Base-by-base conservation (phyloP, 1,284 basidiomycete genomes). In the Fereydounia khargensis region DNA sequence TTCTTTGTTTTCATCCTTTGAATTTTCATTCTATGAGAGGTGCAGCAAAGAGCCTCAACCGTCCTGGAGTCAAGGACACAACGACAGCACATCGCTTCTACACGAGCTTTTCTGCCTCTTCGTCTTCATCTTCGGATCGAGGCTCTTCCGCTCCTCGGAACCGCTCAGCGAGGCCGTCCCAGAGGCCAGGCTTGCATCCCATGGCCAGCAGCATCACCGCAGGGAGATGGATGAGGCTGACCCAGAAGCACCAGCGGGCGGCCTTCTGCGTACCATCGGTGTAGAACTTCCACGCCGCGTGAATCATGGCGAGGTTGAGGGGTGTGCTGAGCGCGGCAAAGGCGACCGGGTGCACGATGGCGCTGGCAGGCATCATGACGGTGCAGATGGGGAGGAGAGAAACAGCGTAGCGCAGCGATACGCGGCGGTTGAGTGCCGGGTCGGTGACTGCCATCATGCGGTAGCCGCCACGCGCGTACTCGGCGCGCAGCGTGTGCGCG, bases 381-480 rank as follows among this genome's bases (percentile, higher is more conserved):
- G 89, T 78, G 0, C 95, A 95, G 39, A 90, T 81, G 27, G 94
- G 81, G n/a, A 89, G 73, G 35, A 95, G 81, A 14, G 90, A 80
- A 14, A 87, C 55, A 0, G 90, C 82, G 76, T 98, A 90, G 9
- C 95, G 83, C 17, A 97, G 79, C 17, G 87, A 83, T 32, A 97
- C 92, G 35, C 88, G 80, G 0, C 89, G 83, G 73, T 97, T 98
- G 65, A 89, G 84, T 10, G 78, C 71, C 1, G 94, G 90, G 33
- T 85, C 81, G 35, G 89, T 79, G 44, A 91, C 87, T 19, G 86
- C 84, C 27, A 97, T 84, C 95, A 98, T 99, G 31, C 83, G 83
- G 74, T 95, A 99, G 14, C 92, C 94, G 5, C 88, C 90, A 68
- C 90, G 84, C 0, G 94, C 90, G 77, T 99, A 99, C 24, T 88